Evolutionary conservation across 345 rosid genomes (phyloP).

Genomic region (Sonneratia caseolaris): DNA sequence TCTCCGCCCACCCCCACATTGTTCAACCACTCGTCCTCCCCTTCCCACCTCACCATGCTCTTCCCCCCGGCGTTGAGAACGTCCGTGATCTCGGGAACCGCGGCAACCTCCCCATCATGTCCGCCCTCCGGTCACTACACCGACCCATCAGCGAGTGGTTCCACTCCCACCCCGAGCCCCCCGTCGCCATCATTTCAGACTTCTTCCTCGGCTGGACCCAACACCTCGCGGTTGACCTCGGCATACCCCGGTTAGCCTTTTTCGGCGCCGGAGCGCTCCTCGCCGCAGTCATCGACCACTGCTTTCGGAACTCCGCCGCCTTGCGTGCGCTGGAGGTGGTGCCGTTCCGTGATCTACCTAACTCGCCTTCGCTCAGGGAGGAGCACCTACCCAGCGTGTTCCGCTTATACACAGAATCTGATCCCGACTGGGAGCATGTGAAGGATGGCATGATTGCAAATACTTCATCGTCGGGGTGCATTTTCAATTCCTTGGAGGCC

Average conservation of each 20-base stretch:
- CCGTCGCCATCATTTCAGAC: conserved; percentile 57
- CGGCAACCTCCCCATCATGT: conserved; percentile 32
- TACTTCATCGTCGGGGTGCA: conserved; percentile 28
- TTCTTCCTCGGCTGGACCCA: conserved; percentile 75
- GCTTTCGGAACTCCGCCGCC: conserved; percentile 22
- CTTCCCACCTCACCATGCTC: conserved; percentile 42
- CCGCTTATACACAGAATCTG: conserved; percentile 15
- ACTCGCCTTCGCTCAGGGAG: conserved; percentile 31
- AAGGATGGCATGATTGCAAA: conserved; percentile 26
- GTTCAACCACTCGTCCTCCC: conserved; percentile 29
- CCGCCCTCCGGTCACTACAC: conserved; percentile 33
- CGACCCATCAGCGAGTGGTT: conserved; percentile 49
- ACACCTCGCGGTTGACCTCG: conserved; percentile 27
- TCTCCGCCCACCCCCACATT: conserved; percentile 44
- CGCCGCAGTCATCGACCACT: conserved; percentile 14
- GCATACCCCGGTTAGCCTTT: conserved; percentile 40
- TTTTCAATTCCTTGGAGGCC: conserved; percentile 35
- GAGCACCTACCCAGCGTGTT: conserved; percentile 42
- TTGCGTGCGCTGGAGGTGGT: conserved; percentile 16
- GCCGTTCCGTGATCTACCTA: conserved; percentile 33
- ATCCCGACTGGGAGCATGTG: conserved; percentile 25
- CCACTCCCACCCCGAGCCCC: conserved; percentile 42
- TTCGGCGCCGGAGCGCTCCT: conserved; percentile 31
- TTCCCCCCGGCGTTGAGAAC: conserved; percentile 52
- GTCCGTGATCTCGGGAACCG: conserved; percentile 39